These are phyloP conservation scores for Phaseolus coccineus DNA, from an alignment of 331 rosid species.

Conservation along the genomic window DNA sequence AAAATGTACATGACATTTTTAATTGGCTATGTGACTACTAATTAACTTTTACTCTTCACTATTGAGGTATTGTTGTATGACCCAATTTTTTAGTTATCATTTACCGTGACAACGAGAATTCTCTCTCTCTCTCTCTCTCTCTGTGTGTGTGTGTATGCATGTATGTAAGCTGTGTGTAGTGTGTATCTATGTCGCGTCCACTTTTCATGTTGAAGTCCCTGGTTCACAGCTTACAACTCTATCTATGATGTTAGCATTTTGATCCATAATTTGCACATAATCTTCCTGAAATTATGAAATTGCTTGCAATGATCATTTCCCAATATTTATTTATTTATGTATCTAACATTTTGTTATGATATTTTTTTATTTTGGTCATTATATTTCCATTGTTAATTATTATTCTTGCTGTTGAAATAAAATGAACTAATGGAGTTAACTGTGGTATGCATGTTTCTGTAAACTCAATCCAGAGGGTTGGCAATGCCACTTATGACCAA, in stretches of 20 bases:
- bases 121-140: not conserved
- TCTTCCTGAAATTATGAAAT: constrained; percentile 22
- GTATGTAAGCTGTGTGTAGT: not conserved
- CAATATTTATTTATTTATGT: constrained; percentile 33
- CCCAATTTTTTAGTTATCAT: too few species aligned
- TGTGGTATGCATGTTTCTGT: constrained; percentile 14
- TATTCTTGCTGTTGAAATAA: constrained; percentile 27
- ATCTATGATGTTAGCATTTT: constrained; percentile 2
- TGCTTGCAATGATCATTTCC: constrained; percentile 14
- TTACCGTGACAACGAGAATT: too few species aligned
- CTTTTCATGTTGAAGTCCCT: not conserved
- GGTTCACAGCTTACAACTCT: not conserved
- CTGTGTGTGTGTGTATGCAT: not conserved
- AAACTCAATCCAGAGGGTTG: constrained; percentile 32
- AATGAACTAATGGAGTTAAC: constrained; percentile 18
- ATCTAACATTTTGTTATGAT: constrained; percentile 1
- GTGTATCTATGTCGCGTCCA: not conserved
- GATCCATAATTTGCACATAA: constrained; percentile 34
- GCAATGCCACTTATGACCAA: constrained; percentile 20
- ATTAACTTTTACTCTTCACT: not conserved
- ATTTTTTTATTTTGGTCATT: constrained; percentile 11
- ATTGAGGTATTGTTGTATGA: not conserved
- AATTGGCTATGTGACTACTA: not conserved
- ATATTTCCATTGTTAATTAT: not conserved
- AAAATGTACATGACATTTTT: not conserved